A percentile compares a stretch with the other conserved stretches of the same genome.
Evolutionary conservation across 2,329 filamentous ascomycete species (phyloP).

Genomic region (Fusarium luffae): DNA sequence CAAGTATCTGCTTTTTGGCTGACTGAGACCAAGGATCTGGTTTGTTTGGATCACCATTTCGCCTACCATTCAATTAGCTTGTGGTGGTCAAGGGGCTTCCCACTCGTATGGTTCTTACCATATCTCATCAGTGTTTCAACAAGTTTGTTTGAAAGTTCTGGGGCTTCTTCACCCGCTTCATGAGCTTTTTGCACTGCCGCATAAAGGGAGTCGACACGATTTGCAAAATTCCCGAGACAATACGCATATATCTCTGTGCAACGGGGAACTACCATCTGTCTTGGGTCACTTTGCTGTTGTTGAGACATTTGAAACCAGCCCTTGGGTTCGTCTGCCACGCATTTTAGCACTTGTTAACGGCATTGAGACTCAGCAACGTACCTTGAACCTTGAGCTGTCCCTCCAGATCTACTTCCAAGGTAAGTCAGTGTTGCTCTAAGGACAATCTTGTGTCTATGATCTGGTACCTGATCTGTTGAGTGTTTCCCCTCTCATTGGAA

Average conservation of each 20-base stretch:
- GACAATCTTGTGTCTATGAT: background rate
- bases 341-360: background rate
- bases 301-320: background rate
- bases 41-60: background rate
- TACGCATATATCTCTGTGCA: background rate
- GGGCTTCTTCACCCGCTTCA: background rate
- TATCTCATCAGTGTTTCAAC: background rate
- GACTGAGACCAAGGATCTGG: background rate
- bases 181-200: background rate
- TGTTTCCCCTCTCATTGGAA: background rate
- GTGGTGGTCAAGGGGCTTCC: background rate
- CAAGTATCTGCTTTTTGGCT: constrained; percentile 9
- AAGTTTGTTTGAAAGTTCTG: background rate
- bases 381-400: background rate
- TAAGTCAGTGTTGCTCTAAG: background rate
- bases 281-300: constrained; percentile 3
- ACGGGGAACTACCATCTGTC: constrained; percentile 11
- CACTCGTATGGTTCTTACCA: background rate
- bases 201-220: background rate
- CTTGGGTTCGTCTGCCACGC: background rate
- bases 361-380: background rate
- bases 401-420: background rate
- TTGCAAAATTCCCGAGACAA: background rate
- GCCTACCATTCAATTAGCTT: background rate
- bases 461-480: background rate